phyloP scores from a whole-genome alignment of 2,329 filamentous ascomycete genomes.

The Colletotrichum godetiae region DNA sequence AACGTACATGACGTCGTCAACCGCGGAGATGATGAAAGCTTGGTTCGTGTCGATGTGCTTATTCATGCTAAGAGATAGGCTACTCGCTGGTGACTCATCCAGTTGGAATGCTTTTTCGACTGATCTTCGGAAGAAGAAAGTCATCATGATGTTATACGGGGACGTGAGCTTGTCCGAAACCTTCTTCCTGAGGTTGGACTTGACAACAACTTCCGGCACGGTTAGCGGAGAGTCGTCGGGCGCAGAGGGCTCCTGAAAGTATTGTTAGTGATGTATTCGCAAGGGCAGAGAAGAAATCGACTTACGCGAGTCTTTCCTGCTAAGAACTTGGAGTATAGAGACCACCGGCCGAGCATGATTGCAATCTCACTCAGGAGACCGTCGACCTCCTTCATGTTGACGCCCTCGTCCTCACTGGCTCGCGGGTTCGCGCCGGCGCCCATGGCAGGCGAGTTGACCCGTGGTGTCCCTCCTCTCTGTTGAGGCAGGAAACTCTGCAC shows the following conservation, averaged over 20 bases:
- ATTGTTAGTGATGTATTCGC: slow-evolving; percentile 40
- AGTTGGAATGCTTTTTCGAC: slow-evolving; percentile 98
- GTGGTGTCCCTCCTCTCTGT: slow-evolving; percentile 73
- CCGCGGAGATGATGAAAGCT: slow-evolving; percentile 92
- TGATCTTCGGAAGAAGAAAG: slow-evolving; percentile 95
- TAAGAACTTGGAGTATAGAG: slow-evolving; percentile 89
- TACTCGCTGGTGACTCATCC: slow-evolving; percentile 81
- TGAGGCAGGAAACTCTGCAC: slow-evolving; percentile 90
- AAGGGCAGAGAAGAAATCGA: slow-evolving; percentile 19
- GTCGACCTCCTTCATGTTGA: slow-evolving; percentile 98
- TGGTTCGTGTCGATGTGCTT: slow-evolving; percentile 80
- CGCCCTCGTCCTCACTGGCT: slow-evolving; percentile 86
- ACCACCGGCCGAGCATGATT: slow-evolving; percentile 93
- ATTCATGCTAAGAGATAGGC: slow-evolving; percentile 80
- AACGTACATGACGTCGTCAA: slow-evolving; percentile 99
- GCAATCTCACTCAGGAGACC: slow-evolving; percentile 87
- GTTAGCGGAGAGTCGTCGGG: slow-evolving; percentile 67
- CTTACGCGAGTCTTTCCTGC: slow-evolving; percentile 85
- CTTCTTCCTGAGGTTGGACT: slow-evolving; percentile 85
- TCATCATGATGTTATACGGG: slow-evolving; percentile 92
- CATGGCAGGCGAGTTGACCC: slow-evolving; percentile 80
- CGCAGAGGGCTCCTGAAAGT: slow-evolving; percentile 58
- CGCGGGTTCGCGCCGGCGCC: slow-evolving; percentile 66
- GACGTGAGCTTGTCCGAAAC: slow-evolving; percentile 77
- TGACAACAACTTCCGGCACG: slow-evolving; percentile 79